Conservation (phyloP, 257 asterid genomes). For the Cynanchum wilfordii region DNA sequence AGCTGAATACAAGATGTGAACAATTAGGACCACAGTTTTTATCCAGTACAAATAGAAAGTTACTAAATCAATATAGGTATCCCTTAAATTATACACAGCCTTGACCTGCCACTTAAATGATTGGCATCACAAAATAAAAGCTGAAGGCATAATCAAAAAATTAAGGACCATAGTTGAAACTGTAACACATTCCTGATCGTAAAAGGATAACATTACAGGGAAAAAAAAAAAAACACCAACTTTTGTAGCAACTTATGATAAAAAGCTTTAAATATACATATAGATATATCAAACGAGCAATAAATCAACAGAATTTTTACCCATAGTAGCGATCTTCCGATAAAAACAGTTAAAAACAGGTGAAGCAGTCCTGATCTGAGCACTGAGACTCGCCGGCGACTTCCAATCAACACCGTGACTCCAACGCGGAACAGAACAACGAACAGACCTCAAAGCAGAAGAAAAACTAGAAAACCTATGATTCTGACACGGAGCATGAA, state of each 20-base stretch:
- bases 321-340: slow-evolving; percentile 61
- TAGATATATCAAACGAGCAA: not conserved
- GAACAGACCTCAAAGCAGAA: slow-evolving; percentile 28
- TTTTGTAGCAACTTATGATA: not conserved
- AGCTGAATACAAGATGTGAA: slow-evolving; percentile 33
- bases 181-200: not conserved
- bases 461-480: slow-evolving; percentile 42
- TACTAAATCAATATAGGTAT: not conserved
- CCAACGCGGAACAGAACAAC: slow-evolving; percentile 58
- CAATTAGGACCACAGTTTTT: not conserved
- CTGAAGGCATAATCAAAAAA: not conserved
- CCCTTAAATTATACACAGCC: not conserved
- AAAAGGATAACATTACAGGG: not conserved
- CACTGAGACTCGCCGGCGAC: slow-evolving; percentile 52
- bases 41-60: not conserved
- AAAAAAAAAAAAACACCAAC: too few species aligned
- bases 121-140: not conserved
- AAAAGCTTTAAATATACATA: not conserved
- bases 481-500: not conserved
- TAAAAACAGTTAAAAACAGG: slow-evolving; percentile 28
- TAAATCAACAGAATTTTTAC: slow-evolving; percentile 23
- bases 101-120: not conserved
- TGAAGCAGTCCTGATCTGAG: slow-evolving; percentile 79
- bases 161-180: not conserved
- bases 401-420: slow-evolving; percentile 92